Evolutionary conservation across 148 eudicot genomes (phyloP).

Genomic region (Chenopodium formosanum): DNA sequence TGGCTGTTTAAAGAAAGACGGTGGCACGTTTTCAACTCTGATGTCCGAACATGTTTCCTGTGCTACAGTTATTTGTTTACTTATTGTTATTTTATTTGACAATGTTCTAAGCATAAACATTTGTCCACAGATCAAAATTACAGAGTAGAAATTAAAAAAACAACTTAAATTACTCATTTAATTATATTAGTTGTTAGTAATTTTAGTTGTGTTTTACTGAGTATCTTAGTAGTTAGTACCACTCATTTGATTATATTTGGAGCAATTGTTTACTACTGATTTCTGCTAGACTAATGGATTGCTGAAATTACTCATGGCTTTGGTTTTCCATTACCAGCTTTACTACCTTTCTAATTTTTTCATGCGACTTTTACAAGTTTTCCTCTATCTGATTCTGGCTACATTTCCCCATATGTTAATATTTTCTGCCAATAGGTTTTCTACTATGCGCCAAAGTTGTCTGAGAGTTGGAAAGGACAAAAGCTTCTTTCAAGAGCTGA

Average conservation of each 20-base stretch:
- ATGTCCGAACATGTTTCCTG: not conserved
- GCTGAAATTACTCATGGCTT: not conserved
- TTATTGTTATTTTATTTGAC: too few relatives aligned
- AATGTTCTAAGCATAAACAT: too few relatives aligned
- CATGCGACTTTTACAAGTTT: not conserved
- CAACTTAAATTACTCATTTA: too few relatives aligned
- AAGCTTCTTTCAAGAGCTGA: constrained; percentile 97
- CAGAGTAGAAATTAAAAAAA: not conserved
- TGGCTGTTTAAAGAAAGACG: not conserved
- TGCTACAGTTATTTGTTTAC: not conserved
- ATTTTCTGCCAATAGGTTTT: constrained; percentile 53
- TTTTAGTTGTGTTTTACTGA: too few relatives aligned
- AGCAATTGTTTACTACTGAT: not conserved
- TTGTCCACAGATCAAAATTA: too few relatives aligned
- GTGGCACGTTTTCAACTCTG: not conserved
- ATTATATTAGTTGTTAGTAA: too few relatives aligned
- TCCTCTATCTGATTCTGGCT: not conserved
- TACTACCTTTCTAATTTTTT: not conserved
- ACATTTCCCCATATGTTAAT: not conserved
- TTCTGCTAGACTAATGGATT: not conserved
- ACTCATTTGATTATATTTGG: not conserved
- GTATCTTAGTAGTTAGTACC: too few relatives aligned
- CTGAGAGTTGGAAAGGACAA: constrained; percentile 97
- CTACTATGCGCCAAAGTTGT: constrained; percentile 89
- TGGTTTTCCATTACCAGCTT: not conserved